A percentile compares a stretch with the other conserved stretches of the same genome.
These are phyloP conservation scores for Ceratobasidium sp. DNA, from an alignment of 1,284 basidiomycete species.

Conservation along the genomic window DNA sequence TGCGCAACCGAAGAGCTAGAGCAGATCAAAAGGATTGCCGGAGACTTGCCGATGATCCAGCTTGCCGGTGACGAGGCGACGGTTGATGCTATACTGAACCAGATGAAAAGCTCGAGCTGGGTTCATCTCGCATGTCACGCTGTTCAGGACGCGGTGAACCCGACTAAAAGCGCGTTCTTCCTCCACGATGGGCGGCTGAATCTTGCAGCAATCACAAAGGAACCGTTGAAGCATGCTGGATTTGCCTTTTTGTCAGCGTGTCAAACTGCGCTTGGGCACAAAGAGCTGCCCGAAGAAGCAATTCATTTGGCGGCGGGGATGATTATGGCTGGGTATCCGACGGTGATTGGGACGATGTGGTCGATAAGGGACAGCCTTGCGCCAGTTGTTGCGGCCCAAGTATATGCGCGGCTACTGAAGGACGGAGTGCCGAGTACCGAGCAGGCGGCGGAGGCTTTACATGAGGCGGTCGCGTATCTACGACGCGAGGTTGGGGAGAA, in stretches of 20 bases:
- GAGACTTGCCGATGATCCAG: background rate
- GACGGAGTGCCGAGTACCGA: background rate
- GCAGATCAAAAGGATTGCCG: background rate
- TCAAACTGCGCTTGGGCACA: background rate
- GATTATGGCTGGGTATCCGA: background rate
- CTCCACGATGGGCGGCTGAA: background rate
- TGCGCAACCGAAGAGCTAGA: background rate
- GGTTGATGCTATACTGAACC: background rate
- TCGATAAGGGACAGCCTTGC: background rate
- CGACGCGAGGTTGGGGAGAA: background rate
- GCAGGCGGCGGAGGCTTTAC: background rate
- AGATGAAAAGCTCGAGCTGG: background rate
- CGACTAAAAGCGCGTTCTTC: background rate
- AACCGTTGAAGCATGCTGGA: no score
- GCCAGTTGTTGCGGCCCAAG: background rate
- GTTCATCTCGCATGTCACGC: background rate
- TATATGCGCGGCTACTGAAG: background rate
- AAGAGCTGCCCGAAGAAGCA: background rate
- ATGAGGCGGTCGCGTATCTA: background rate
- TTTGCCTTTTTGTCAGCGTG: background rate
- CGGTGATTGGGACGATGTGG: background rate
- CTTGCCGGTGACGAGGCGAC: background rate
- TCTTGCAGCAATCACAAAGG: background rate
- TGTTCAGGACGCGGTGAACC: background rate
- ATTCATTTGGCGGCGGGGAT: background rate